Conservation (phyloP, 495 filamentous ascomycete genomes). For the Penicillium malachiteum region DNA sequence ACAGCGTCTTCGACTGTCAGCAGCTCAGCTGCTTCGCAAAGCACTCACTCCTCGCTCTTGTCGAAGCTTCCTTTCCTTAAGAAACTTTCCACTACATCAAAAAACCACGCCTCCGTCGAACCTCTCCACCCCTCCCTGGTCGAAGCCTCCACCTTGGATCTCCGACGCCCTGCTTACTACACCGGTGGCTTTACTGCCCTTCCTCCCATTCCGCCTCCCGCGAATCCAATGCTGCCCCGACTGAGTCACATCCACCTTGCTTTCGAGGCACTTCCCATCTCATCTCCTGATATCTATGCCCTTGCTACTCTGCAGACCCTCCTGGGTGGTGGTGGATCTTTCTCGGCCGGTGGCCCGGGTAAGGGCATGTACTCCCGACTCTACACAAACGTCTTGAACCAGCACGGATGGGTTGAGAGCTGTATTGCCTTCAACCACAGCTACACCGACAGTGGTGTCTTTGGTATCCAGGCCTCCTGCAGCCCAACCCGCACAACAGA, state of each 20-base stretch:
- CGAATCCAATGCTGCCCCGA: conserved; percentile 73
- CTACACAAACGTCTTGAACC: conserved; percentile 97
- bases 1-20: conserved; percentile 40
- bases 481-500: conserved; percentile 67
- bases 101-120: conserved; percentile 57
- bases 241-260: conserved; percentile 91
- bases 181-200: conserved; percentile 90
- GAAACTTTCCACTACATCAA: conserved; percentile 69
- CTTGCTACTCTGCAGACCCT: conserved; percentile 95
- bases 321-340: conserved; percentile 92
- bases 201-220: conserved; percentile 71
- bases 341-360: conserved; percentile 94
- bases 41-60: conserved; percentile 56
- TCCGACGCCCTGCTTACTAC: conserved; percentile 73
- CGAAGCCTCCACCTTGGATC: conserved; percentile 52
- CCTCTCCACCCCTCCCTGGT: conserved; percentile 40
- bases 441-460: conserved; percentile 92
- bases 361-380: conserved; percentile 99
- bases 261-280: conserved; percentile 92
- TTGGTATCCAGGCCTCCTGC: conserved; percentile 89
- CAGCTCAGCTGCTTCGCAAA: conserved; percentile 39
- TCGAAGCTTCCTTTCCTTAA: conserved; percentile 93
- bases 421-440: conserved; percentile 96
- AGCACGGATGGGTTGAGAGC: conserved; percentile 93
- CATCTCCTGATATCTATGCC: conserved; percentile 89